A percentile compares a stretch with the other conserved stretches of the same genome.
These are phyloP conservation scores for Pueraria montana DNA, from an alignment of 306 rosid species.

Conservation along the genomic window DNA sequence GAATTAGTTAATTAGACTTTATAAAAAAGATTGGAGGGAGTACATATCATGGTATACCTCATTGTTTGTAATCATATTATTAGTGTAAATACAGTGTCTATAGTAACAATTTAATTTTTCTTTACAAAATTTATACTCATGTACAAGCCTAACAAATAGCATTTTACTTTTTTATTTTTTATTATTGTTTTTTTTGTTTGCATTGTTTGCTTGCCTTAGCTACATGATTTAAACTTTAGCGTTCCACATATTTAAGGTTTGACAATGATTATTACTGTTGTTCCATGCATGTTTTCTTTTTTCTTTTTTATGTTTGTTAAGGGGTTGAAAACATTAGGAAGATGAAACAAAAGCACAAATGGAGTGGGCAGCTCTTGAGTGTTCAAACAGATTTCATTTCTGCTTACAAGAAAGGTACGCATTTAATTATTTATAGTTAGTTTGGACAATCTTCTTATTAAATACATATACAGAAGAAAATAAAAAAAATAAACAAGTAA, in stretches of 20 bases:
- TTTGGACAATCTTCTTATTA: neutral
- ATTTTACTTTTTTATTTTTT: too few relatives aligned
- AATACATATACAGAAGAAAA: too few relatives aligned
- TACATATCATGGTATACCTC: too few relatives aligned
- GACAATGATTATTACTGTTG: neutral
- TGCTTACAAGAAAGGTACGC: neutral
- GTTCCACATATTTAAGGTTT: neutral
- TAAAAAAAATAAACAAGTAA: too few relatives aligned
- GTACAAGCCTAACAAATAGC: neutral
- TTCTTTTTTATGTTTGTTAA: neutral
- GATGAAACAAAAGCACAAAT: conserved; percentile 44
- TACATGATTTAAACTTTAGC: neutral
- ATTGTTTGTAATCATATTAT: too few relatives aligned
- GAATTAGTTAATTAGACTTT: too few relatives aligned
- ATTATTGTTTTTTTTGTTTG: neutral
- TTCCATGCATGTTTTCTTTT: neutral
- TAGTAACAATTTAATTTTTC: too few relatives aligned
- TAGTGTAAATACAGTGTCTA: too few relatives aligned
- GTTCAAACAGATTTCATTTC: neutral
- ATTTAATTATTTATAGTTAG: neutral
- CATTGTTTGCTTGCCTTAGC: neutral
- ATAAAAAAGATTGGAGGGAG: too few relatives aligned
- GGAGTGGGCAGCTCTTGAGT: conserved; percentile 55
- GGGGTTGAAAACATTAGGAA: neutral
- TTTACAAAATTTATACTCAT: neutral